phyloP scores from a whole-genome alignment of 129 eudicot species.

The Escallonia rubra region DNA sequence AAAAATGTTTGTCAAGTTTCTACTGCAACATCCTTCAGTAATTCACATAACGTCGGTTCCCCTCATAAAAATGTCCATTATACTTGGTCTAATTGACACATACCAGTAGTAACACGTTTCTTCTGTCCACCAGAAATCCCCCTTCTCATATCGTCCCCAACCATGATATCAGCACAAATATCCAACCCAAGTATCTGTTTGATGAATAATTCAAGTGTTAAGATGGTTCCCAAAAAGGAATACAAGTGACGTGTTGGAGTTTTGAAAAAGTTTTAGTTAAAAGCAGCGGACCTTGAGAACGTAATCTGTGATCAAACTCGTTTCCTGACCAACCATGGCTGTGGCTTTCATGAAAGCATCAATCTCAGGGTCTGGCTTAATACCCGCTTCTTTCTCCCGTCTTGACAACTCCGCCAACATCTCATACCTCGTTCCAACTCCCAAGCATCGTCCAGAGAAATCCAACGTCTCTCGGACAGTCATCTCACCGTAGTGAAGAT shows the following conservation, averaged over 20 bases:
- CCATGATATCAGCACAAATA: constrained; percentile 42
- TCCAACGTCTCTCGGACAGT: constrained; percentile 70
- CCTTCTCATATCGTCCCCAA: constrained; percentile 42
- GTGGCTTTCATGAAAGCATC: constrained; percentile 78
- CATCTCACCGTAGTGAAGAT: constrained; percentile 77
- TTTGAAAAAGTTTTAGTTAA: background rate
- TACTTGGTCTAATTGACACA: background rate
- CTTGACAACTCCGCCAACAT: constrained; percentile 47
- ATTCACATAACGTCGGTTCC: too few species aligned
- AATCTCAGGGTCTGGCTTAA: constrained; percentile 72
- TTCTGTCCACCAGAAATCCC: constrained; percentile 43
- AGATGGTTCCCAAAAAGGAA: background rate
- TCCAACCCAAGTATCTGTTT: constrained; percentile 39
- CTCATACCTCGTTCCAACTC: constrained; percentile 70
- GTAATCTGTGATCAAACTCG: constrained; percentile 65
- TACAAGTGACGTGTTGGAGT: too few species aligned
- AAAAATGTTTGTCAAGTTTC: too few species aligned
- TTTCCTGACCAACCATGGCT: constrained; percentile 50
- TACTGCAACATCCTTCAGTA: too few species aligned
- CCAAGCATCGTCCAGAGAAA: constrained; percentile 62
- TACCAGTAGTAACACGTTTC: constrained; percentile 40
- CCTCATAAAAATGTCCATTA: too few species aligned
- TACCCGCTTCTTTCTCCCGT: constrained; percentile 53
- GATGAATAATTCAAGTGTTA: background rate
- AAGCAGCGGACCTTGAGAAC: constrained; percentile 51